A percentile compares a stretch with the other conserved stretches of the same genome.
phyloP scores from a whole-genome alignment of 345 rosid species.

The Gossypium sturtianum region DNA sequence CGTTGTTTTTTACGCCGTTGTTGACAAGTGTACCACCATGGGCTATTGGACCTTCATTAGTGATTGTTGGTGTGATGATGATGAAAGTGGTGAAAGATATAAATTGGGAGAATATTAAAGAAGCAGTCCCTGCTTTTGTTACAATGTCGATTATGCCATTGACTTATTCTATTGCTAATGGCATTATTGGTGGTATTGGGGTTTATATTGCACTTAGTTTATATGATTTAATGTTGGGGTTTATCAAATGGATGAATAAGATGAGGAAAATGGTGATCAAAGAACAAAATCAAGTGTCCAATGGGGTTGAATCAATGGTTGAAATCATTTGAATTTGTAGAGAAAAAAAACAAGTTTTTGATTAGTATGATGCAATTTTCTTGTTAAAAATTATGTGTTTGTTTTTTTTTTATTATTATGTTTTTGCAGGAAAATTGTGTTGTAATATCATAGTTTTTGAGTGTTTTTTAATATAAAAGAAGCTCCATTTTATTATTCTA shows the following conservation, averaged over 20 bases:
- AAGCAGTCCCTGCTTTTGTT: constrained; percentile 74
- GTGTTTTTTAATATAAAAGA: not conserved
- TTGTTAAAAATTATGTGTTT: not conserved
- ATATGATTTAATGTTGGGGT: constrained; percentile 34
- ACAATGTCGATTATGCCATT: constrained; percentile 85
- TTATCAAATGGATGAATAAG: constrained; percentile 29
- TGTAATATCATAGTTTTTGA: not conserved
- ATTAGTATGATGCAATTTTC: not conserved
- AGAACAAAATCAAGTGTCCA: constrained; percentile 69
- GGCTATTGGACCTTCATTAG: constrained; percentile 88
- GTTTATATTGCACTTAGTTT: constrained; percentile 51
- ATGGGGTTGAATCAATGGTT: constrained; percentile 18
- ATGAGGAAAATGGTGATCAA: constrained; percentile 42
- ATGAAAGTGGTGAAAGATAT: constrained; percentile 76
- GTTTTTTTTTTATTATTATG: not conserved
- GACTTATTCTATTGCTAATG: constrained; percentile 79
- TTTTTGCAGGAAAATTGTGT: constrained; percentile 3
- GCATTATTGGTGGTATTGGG: constrained; percentile 80
- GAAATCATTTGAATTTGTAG: constrained; percentile 28
- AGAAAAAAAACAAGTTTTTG: not conserved
- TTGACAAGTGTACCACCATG: constrained; percentile 74
- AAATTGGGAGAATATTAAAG: constrained; percentile 58
- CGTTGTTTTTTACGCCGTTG: constrained; percentile 68
- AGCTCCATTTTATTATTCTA: not conserved
- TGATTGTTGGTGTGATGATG: constrained; percentile 85